Evolutionary conservation across 192 early-diverging fungal genomes (phyloP).

Genomic region (Polychytrium aggregatum): DNA sequence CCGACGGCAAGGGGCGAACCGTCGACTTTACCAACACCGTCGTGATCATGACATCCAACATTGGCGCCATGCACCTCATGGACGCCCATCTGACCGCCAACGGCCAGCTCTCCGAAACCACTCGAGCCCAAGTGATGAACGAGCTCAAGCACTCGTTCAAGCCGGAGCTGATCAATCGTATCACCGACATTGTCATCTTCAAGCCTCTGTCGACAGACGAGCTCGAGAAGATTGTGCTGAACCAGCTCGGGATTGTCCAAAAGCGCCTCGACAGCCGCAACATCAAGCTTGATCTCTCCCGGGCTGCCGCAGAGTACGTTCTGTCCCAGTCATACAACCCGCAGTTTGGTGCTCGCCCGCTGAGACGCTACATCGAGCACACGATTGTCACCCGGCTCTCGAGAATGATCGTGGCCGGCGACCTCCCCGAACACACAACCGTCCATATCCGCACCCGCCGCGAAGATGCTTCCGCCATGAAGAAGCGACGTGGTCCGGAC

Average conservation of each 20-base stretch:
- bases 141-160: constrained; percentile 73
- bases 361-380: constrained; percentile 80
- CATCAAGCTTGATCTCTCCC: constrained; percentile 58
- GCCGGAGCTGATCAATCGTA: constrained; percentile 91
- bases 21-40: constrained; percentile 95
- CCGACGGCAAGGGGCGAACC: constrained; percentile 83
- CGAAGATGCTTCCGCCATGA: background rate
- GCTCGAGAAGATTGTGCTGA: constrained; percentile 57
- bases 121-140: constrained; percentile 54
- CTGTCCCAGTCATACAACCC: constrained; percentile 79
- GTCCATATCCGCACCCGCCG: constrained; percentile 11
- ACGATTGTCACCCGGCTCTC: constrained; percentile 73
- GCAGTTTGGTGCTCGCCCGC: constrained; percentile 86
- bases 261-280: constrained; percentile 63
- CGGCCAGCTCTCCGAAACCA: background rate
- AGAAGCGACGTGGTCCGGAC: no score
- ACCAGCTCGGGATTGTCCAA: constrained; percentile 54
- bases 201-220: constrained; percentile 47
- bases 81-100: constrained; percentile 5
- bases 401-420: constrained; percentile 53
- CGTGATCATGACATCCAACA: constrained; percentile 90
- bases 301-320: constrained; percentile 63
- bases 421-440: constrained; percentile 36
- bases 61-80: constrained; percentile 58
- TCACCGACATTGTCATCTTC: constrained; percentile 90